phyloP scores from a whole-genome alignment of 2,329 filamentous ascomycete species.

The Fusarium austroafricanum region DNA sequence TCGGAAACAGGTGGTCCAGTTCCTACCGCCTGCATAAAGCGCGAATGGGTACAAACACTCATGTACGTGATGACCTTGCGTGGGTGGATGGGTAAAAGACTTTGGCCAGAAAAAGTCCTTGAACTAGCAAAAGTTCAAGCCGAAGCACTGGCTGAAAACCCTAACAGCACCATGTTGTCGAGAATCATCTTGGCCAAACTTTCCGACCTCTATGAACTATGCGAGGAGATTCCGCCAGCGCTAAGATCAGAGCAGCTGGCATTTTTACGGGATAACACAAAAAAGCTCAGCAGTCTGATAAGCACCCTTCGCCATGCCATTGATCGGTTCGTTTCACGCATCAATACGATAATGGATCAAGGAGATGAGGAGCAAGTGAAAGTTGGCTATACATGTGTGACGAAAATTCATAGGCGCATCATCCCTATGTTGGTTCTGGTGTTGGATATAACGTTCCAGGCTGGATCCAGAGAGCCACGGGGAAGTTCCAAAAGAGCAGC shows the following conservation, averaged over 20 bases:
- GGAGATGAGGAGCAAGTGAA: background rate
- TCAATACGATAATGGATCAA: conserved; percentile 9
- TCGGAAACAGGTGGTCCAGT: conserved; percentile 1
- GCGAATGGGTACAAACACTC: conserved; percentile 14
- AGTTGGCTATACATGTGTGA: conserved; percentile 5
- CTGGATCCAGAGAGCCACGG: conserved; percentile 14
- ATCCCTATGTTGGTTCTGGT: conserved; percentile 45
- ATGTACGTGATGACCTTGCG: conserved; percentile 13
- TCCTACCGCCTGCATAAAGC: conserved; percentile 14
- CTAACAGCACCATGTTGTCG: background rate
- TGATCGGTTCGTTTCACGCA: conserved; percentile 5
- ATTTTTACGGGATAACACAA: conserved; percentile 24
- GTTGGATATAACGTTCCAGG: conserved; percentile 39
- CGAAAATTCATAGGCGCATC: conserved; percentile 31
- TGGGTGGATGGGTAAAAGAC: conserved; percentile 31
- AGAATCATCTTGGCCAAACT: conserved; percentile 28
- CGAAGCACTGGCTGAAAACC: background rate
- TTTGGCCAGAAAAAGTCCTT: conserved; percentile 23
- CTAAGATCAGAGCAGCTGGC: conserved; percentile 23
- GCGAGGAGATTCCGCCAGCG: conserved; percentile 25
- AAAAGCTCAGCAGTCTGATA: conserved; percentile 7
- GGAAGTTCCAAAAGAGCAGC: background rate
- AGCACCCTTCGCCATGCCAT: conserved; percentile 22
- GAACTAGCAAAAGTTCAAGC: conserved; percentile 1
- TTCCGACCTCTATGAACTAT: conserved; percentile 26